Base-by-base conservation (phyloP, 2,329 filamentous ascomycete genomes). In the Aspergillus arachidicola region DNA sequence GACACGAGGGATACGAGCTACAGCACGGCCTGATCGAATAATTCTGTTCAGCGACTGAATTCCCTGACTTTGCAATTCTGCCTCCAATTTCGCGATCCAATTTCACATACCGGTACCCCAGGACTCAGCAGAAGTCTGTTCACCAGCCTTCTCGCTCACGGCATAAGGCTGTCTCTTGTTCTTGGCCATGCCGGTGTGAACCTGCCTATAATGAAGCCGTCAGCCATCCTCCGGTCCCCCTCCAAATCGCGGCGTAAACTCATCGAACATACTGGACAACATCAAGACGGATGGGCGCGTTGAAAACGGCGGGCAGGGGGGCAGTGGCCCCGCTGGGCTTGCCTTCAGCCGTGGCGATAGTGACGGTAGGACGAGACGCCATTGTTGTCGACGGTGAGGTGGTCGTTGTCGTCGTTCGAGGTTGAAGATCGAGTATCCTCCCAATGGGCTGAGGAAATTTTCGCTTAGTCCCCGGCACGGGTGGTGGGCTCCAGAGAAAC, bases 1-100 rank as follows among this genome's bases (percentile, higher is more conserved):
- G 83, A 99, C 95, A 97, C 95, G 95, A 80, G 96, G 95, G 79
- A 99, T 99, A 98, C 95, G 95, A 83, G 95, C 96, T 80, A 99
- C 95, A 84, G 95, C 95, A 85, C 95, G 95, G 87, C 94, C 93
- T 97, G 74, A 62, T 64, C 48, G 19, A 54, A 58, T 63, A 54
- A 50, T 43, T 53, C 36, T 58, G 21, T 56, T 64, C 57, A 63
- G 68, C 64, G 46, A 65, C 58, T 50, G 59, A 41, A 43, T 48
- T 32, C 55, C 26, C 59, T 61, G 54, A 28, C 21, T 28, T 16
- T 45, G 32, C 32, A 19, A 34, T 19, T 50, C 11, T 38, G 9
- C 12, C 6, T 34, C 19, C 19, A n/a, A n/a, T 19, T 48, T 46
- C 28, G 41, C 30, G 64, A 41, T 64, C 74, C 57, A 63, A 69